A percentile compares a stretch with the other conserved stretches of the same genome.
These are phyloP conservation scores for Teratosphaeriaceae sp. DNA, from an alignment of 2,329 filamentous ascomycete genomes.

Conservation along the genomic window DNA sequence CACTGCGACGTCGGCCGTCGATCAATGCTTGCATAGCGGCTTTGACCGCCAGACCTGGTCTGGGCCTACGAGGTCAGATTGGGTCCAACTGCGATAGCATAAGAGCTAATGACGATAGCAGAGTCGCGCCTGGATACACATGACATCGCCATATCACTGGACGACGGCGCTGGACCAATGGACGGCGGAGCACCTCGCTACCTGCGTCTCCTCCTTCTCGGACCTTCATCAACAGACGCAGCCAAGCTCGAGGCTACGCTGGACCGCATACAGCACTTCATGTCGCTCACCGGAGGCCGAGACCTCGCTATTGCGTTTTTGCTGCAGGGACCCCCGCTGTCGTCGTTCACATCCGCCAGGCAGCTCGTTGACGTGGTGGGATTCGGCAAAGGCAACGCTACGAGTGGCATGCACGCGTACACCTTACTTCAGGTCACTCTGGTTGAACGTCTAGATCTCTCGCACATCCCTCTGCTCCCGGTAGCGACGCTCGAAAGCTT, in stretches of 20 bases:
- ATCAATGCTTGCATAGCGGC: conserved; percentile 32
- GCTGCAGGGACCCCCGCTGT: conserved; percentile 14
- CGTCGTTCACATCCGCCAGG: conserved; percentile 13
- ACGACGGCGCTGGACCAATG: conserved; percentile 3
- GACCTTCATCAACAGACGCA: conserved; percentile 17
- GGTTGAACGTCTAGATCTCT: conserved; percentile 13
- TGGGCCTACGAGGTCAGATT: conserved; percentile 27
- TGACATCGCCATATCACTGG: conserved; percentile 28
- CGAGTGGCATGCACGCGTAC: conserved; percentile 19
- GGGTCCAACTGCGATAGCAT: background rate
- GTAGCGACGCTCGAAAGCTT: conserved; percentile 17
- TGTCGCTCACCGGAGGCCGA: conserved; percentile 21
- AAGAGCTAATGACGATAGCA: conserved; percentile 10
- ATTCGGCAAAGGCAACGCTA: background rate
- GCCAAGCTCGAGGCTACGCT: conserved; percentile 17
- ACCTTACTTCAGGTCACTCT: conserved; percentile 22
- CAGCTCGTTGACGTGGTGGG: conserved; percentile 1
- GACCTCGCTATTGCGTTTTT: conserved; percentile 28
- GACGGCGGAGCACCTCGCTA: conserved; percentile 12
- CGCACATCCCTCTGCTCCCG: conserved; percentile 22
- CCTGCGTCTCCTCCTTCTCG: conserved; percentile 28
- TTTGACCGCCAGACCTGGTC: conserved; percentile 16
- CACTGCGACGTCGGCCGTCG: conserved; percentile 33
- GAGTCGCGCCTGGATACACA: conserved; percentile 30
- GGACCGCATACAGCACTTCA: conserved; percentile 27